These are phyloP conservation scores for Domatiomyces catenatus DNA, from an alignment of 2,329 filamentous ascomycete species.

Conservation along the genomic window DNA sequence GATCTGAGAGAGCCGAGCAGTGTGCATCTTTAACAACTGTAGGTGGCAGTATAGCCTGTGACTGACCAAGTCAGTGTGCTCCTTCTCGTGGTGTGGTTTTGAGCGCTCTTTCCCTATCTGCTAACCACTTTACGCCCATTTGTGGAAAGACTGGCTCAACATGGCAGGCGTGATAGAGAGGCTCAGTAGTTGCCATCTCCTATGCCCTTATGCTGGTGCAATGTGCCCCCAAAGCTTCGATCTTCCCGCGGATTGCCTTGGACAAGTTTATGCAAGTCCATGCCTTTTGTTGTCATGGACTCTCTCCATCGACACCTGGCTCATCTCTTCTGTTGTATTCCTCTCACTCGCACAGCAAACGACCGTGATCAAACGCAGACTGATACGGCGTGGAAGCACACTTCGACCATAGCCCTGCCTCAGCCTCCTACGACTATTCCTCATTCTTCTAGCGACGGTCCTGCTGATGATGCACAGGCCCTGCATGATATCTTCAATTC, in stretches of 20 bases:
- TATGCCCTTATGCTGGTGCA: background rate
- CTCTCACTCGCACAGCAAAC: background rate
- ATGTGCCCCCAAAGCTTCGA: too few relatives aligned
- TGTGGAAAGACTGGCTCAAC: background rate
- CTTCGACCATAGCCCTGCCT: slow-evolving; percentile 8
- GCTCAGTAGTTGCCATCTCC: background rate
- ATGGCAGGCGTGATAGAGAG: background rate
- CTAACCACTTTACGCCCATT: background rate
- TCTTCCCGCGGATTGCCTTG: too few relatives aligned
- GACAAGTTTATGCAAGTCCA: background rate
- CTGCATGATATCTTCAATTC: slow-evolving; percentile 11
- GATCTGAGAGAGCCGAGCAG: too few relatives aligned
- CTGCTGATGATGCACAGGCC: slow-evolving; percentile 7
- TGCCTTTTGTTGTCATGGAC: background rate
- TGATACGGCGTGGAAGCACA: background rate
- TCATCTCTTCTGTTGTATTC: slow-evolving; percentile 1
- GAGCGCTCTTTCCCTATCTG: background rate
- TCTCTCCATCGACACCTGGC: background rate
- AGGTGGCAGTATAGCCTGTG: too few relatives aligned
- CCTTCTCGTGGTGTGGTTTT: background rate
- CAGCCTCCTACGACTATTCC: slow-evolving; percentile 7
- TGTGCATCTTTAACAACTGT: too few relatives aligned
- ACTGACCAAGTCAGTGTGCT: background rate
- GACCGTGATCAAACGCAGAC: background rate
- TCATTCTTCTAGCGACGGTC: slow-evolving; percentile 4